phyloP scores from a whole-genome alignment of 2,329 filamentous ascomycete species.

The Xenoacremonium recifei region DNA sequence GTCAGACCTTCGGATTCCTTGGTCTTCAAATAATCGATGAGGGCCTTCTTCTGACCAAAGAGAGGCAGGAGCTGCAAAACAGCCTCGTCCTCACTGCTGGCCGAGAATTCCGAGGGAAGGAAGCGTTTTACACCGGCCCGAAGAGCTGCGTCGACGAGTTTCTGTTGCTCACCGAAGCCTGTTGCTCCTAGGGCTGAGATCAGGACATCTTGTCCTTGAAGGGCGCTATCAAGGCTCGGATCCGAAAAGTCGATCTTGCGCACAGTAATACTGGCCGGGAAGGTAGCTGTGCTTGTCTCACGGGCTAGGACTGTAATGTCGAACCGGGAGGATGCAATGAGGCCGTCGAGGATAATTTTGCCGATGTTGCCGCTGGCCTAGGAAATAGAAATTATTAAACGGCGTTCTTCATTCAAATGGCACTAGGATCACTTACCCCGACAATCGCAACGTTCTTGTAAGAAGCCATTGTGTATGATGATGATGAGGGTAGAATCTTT shows the following conservation, averaged over 20 bases:
- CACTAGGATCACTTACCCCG: neutral
- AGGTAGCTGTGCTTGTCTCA: conserved; percentile 8
- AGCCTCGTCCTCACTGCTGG: conserved; percentile 26
- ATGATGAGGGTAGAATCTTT: no score
- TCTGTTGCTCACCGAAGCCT: conserved; percentile 41
- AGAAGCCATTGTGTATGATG: neutral
- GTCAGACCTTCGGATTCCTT: conserved; percentile 13
- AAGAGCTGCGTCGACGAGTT: conserved; percentile 51
- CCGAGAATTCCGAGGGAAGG: conserved; percentile 50
- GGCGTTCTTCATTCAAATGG: no score
- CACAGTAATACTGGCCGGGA: conserved; percentile 5
- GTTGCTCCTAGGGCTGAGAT: conserved; percentile 43
- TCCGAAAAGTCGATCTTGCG: conserved; percentile 15
- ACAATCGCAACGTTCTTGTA: conserved; percentile 2
- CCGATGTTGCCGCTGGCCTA: conserved; percentile 17
- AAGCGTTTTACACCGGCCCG: conserved; percentile 53
- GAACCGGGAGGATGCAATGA: conserved; percentile 7
- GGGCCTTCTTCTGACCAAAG: conserved; percentile 16
- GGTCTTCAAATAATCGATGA: conserved; percentile 12
- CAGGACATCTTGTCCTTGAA: conserved; percentile 14
- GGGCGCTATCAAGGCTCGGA: conserved; percentile 6
- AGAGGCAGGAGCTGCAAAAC: conserved; percentile 16
- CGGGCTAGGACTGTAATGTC: conserved; percentile 12
- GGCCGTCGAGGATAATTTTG: conserved; percentile 12
- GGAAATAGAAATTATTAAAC: no score